Base-by-base conservation (phyloP, 2,329 filamentous ascomycete species). In the Bimuria novae-zelandiae region DNA sequence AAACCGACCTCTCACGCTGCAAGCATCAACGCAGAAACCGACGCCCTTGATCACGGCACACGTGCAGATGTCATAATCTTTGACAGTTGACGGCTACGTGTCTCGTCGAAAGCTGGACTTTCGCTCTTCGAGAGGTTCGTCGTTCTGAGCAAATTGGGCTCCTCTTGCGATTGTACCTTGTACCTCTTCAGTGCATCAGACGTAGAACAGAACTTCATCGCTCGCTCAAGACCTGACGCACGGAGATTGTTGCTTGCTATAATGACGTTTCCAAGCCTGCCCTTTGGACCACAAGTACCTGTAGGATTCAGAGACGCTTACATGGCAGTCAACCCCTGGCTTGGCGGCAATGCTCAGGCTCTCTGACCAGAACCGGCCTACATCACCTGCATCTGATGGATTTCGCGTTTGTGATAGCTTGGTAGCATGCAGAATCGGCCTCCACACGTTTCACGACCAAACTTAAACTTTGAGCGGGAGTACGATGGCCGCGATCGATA, bases 361-460 rank as follows among this genome's bases (percentile, higher is more conserved):
- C 30, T 35, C 43, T 23, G 43, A 33, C 41, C 42, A 14, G 19
- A 11, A 33, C 21, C 30, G 21, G 48, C 25, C 39, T 57, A 49
- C 45, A 51, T 45, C 43, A 57, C 54, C 30, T 55, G 57, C 59
- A 60, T 46, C 54, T 62, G 61, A 59, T 60, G 57, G 54, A 45
- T 17, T 47, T 30, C 51, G 42, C 33, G 61, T 63, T 60, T 62
- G 61, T 56, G 56, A 63, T 60, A 49, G 22, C 40, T 22, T 25
- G 19, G 46, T 23, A 19, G 36, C 35, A 36, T 48, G 32, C 49
- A 48, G 41, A 48, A 47, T 43, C 17, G 43, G 30, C 30, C 19
- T 35, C 49, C 35, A 52, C 33, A 37, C 21, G 62, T 64, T 62
- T 64, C 62, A 64, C 43, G 40, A 17, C 19, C 37, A 48, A 55